These are phyloP conservation scores for Boletellus ananiceps DNA, from an alignment of 768 basidiomycete genomes.

Conservation along the genomic window DNA sequence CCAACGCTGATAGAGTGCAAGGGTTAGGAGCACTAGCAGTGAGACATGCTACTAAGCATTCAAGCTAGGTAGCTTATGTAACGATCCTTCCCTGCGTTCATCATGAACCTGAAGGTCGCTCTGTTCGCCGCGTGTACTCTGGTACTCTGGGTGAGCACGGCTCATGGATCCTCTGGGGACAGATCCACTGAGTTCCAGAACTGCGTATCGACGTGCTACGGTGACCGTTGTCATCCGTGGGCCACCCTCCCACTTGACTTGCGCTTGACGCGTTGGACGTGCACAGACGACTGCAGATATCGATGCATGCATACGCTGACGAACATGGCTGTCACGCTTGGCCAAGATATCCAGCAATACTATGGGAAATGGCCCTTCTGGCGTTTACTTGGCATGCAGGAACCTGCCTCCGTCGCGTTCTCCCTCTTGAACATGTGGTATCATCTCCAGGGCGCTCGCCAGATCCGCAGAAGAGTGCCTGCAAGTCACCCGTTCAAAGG, in stretches of 20 bases:
- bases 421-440: slow-evolving; percentile 80
- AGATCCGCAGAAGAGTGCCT: slow-evolving; percentile 46
- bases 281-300: slow-evolving; percentile 85
- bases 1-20: too few species aligned
- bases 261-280: slow-evolving; percentile 79
- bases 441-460: slow-evolving; percentile 58
- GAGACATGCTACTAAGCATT: too few species aligned
- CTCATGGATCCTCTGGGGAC: slow-evolving; percentile 30
- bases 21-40: too few species aligned
- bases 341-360: slow-evolving; percentile 63
- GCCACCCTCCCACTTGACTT: slow-evolving; percentile 50
- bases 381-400: slow-evolving; percentile 84
- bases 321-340: slow-evolving; percentile 42
- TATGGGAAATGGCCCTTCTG: slow-evolving; percentile 98
- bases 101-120: slow-evolving; percentile 14
- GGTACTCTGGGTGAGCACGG: slow-evolving; percentile 5
- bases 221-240: slow-evolving; percentile 28
- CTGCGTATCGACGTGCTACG: slow-evolving; percentile 35
- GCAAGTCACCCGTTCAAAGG: slow-evolving; percentile 60
- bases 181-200: slow-evolving; percentile 32
- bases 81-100: slow-evolving; percentile 3
- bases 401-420: slow-evolving; percentile 89
- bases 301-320: slow-evolving; percentile 81
- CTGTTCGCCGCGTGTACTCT: slow-evolving; percentile 14
- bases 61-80: slow-evolving; percentile 15